Evolutionary conservation across 179 eudicot genomes (phyloP), one percentile per base, ranked within the genome.

Genomic region (Sideroxylon spinosum): DNA sequence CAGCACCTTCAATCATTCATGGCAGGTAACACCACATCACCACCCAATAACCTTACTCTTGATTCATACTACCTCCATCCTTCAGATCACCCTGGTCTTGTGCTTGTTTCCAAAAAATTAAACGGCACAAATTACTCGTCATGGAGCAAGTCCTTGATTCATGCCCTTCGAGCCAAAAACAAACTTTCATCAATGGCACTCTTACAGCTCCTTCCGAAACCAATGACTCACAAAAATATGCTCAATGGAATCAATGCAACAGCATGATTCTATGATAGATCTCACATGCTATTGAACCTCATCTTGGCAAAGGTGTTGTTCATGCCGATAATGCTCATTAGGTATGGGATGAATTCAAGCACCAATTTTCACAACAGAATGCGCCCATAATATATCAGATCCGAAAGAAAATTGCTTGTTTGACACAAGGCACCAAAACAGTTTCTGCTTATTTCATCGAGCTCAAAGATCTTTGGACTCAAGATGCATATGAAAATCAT

Each of bases 231-330:
- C 14, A 12, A 11, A 59, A 68, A 9, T 59, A 53, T 78, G 55
- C 80, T 2, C 9, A 37, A 16, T 78, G 68, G 80, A 63, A 50
- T n/a, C 67, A 64, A 69, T 78, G 80, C 62, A 78, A 78, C 19
- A 63, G 48, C 50, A 78, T 71, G 71, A 56, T 78, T n/a, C n/a
- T 66, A 17, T 75, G 57, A 9, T 75, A 57, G 78, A 25, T 75
- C 8, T 19, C 67, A 0, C 37, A 75, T 16, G 44, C 69, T 2
- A 29, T 75, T 0, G 68, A 62, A 60, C 22, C 56, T 3, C 44
- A 75, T 13, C 37, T 75, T 3, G 55, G 20, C 9, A 23, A 61
- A n/a, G 53, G 78, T 0, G 78, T 75, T 12, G 8, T 75, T 62
- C 68, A 60, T 78, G 75, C 65, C 22, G 49, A 67, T 3, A 78